These are phyloP conservation scores for Neurospora sp. DNA, from an alignment of 495 filamentous ascomycete genomes.

Conservation along the genomic window DNA sequence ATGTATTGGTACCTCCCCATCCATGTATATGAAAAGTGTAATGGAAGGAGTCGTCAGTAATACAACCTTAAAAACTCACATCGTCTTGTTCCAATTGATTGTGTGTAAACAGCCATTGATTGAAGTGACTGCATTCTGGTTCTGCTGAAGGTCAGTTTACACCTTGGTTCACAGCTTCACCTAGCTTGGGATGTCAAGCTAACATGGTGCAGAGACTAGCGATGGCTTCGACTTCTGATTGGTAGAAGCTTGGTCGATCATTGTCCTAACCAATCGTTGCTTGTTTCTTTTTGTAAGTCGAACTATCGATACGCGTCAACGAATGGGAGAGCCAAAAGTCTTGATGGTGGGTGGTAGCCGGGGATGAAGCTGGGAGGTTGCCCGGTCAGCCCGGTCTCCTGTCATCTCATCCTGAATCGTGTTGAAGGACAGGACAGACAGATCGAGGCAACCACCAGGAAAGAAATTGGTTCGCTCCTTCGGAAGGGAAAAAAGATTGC, in stretches of 20 bases:
- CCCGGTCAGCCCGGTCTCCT: background rate
- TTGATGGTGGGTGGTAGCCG: background rate
- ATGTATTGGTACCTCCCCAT: conserved; percentile 4
- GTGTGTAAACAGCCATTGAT: background rate
- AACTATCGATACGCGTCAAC: background rate
- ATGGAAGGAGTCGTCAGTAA: conserved; percentile 19
- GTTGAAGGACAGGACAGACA: background rate
- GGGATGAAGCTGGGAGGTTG: background rate
- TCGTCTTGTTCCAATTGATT: background rate
- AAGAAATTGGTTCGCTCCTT: background rate
- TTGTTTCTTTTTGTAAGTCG: background rate
- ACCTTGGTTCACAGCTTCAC: background rate
- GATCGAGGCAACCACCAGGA: background rate
- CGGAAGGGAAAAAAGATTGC: background rate
- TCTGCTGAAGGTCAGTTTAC: background rate
- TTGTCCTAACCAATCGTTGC: background rate
- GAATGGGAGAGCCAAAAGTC: background rate
- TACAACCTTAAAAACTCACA: background rate
- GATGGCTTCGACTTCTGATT: background rate
- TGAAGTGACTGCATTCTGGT: background rate
- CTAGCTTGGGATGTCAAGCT: background rate
- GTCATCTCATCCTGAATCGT: background rate
- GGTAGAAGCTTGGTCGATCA: background rate
- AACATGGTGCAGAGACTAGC: background rate
- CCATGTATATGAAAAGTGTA: conserved; percentile 29